Conservation (phyloP, 805 yeast species). For the Metahyphopichia silvanorum region DNA sequence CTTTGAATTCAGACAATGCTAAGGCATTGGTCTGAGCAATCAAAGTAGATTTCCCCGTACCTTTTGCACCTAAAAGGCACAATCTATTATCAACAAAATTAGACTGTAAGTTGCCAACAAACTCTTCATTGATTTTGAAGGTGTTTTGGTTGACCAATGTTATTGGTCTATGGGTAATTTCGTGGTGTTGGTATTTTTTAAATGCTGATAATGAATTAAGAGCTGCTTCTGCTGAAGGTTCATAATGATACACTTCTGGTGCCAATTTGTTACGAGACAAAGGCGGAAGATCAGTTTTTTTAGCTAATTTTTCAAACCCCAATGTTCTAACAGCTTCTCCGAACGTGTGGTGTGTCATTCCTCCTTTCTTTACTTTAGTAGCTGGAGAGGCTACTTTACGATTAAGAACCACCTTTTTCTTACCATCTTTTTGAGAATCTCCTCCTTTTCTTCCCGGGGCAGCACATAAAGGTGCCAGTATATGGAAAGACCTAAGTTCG, state of each 20-base stretch:
- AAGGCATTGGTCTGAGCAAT: conserved; percentile 68
- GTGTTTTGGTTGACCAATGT: conserved; percentile 55
- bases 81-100: conserved; percentile 45
- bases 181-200: conserved; percentile 65
- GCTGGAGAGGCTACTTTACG: conserved; percentile 4
- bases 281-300: conserved; percentile 13
- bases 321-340: conserved; percentile 33
- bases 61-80: conserved; percentile 64
- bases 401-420: conserved; percentile 15
- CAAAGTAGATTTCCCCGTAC: conserved; percentile 76
- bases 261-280: conserved; percentile 9
- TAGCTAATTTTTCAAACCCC: conserved; percentile 32
- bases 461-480: too few species aligned
- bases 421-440: conserved; percentile 22
- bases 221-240: conserved; percentile 35
- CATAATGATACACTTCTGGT: conserved; percentile 31
- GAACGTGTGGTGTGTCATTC: conserved; percentile 39
- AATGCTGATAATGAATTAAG: conserved; percentile 60
- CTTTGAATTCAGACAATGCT: conserved; percentile 29
- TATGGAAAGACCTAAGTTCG: too few species aligned
- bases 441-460: too few species aligned
- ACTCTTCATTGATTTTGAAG: conserved; percentile 31
- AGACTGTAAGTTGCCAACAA: conserved; percentile 33
- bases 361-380: conserved; percentile 31
- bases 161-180: conserved; percentile 58